Base-by-base conservation (phyloP, 2,329 filamentous ascomycete species). In the Didymella glomerata region DNA sequence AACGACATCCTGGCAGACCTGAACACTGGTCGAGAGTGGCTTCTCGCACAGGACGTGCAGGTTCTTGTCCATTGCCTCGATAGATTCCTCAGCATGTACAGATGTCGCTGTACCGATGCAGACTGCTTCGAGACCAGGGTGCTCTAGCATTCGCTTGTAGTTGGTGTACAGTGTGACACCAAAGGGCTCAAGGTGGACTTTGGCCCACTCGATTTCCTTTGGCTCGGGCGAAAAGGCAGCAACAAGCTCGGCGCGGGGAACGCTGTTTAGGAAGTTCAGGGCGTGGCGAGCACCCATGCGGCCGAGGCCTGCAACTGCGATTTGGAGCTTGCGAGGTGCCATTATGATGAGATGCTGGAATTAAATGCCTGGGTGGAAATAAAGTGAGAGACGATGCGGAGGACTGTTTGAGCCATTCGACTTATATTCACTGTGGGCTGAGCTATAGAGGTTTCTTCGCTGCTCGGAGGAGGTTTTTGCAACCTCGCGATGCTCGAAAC, bases 281-380 rank as follows among this genome's bases (percentile, higher is more conserved):
- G 80, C 80, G 65, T 82, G 80, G 28, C 80, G 77, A 58, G 79
- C 78, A 46, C 81, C 81, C 81, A 83, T 83, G 65, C 80, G 80
- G 64, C 81, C 81, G 22, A 83, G 79, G 63, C 83, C 82, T 38
- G 80, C 80, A 49, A 80, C 80, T 52, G 76, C 82, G 62, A 84
- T 72, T 62, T 79, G 62, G n/a, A 72, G 64, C 56, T 62, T 68
- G 42, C 55, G 60, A 32, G 66, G 69, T 53, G 16, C 32, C 32
- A 36, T 36, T 36, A n/a, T 36, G 32, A n/a, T 36, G 32, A 36
- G 32, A n/a, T 36, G 32, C 14, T 36, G 14, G 32, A 8, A 36
- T 36, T 16, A 36, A 7, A 36, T 2, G 30, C 2, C 16, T 7
- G 14, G 16, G 4, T n/a, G 1, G 32, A 2, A 36, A n/a, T n/a